Evolutionary conservation across 306 rosid species (phyloP), one percentile per base, ranked within the genome.

Genomic region (Ammopiptanthus mongolicus): DNA sequence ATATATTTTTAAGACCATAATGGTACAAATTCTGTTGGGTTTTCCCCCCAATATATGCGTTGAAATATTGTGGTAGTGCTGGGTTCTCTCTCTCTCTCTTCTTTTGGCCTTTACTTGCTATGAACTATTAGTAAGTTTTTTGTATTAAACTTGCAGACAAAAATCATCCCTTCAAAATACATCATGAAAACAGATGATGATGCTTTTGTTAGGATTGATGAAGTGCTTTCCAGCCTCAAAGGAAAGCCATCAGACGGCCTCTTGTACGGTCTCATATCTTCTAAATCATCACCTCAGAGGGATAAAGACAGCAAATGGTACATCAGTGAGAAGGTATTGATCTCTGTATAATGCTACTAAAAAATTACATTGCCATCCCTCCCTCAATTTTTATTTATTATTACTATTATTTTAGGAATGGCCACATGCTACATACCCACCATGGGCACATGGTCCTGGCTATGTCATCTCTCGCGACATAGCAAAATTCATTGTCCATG

Each of bases 391-490:
- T 25, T 37, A 73, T 52, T 63, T 73, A 12, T 31, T 29, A 50
- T 65, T 23, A 55, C 8, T 78, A 22, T 62, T 63, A 5, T 63
- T 70, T 61, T 41, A 94, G 98, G 97, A 94, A 84, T 94, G 98
- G 98, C 90, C 96, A 5, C 86, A 89, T 78, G 90, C 77, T 52
- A 63, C 78, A 5, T 94, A 88, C 85, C 98, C 98, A 8, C 96
- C 94, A 17, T 94, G 98, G 98, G 98, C 98, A 5, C 98, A 94
- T 69, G 98, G 97, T 75, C 98, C 98, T 5, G 98, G 98, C 46
- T 94, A 94, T 61, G 73, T 91, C 55, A 88, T 94, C 80, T 91
- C 98, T 51, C 89, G 94, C 31, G 97, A 94, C 81, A 88, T 94
- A 2, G 98, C 91, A 51, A 88, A 90, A 63, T 94, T 89, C 51